A percentile compares a stretch with the other conserved stretches of the same genome.
These are phyloP conservation scores for Metroxylon sagu DNA, from an alignment of 176 grass and related monocot species.

Conservation along the genomic window DNA sequence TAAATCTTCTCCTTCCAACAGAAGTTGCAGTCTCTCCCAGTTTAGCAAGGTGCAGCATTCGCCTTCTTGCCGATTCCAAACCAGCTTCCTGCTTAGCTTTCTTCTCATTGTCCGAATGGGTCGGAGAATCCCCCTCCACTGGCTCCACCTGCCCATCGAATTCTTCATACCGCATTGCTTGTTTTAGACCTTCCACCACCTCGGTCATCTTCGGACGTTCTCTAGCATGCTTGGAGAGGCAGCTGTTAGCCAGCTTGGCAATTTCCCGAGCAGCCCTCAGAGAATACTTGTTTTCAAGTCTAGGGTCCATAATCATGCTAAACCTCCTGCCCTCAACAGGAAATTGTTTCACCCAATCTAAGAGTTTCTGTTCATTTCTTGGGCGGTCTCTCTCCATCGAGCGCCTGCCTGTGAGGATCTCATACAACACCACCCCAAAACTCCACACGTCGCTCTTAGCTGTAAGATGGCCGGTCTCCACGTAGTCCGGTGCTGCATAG, in stretches of 20 bases:
- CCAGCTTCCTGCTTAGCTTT: slow-evolving; percentile 14
- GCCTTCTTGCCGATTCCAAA: slow-evolving; percentile 17
- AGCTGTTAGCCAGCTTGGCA: slow-evolving; percentile 35
- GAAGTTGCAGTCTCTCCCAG: slow-evolving; percentile 30
- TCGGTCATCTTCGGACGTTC: slow-evolving; percentile 51
- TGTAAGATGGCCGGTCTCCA: slow-evolving; percentile 52
- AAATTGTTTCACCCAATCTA: slow-evolving; percentile 50
- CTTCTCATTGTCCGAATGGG: neutral
- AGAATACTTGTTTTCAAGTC: slow-evolving; percentile 50
- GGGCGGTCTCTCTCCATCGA: slow-evolving; percentile 32
- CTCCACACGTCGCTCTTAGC: slow-evolving; percentile 69
- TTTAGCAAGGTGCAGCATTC: slow-evolving; percentile 59
- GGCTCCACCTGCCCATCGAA: slow-evolving; percentile 29
- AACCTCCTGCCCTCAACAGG: slow-evolving; percentile 25
- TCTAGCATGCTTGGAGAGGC: slow-evolving; percentile 42
- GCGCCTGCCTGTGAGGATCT: slow-evolving; percentile 50
- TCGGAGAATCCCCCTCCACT: slow-evolving; percentile 2
- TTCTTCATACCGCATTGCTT: slow-evolving; percentile 32
- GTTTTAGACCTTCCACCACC: slow-evolving; percentile 33
- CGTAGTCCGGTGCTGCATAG: slow-evolving; percentile 64
- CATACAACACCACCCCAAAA: slow-evolving; percentile 55
- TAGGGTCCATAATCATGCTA: slow-evolving; percentile 37
- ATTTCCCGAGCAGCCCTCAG: slow-evolving; percentile 28
- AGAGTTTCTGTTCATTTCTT: slow-evolving; percentile 48
- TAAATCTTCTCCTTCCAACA: slow-evolving; percentile 30